These are phyloP conservation scores for Saccharomycopsis oosterbeekiorum DNA, from an alignment of 805 yeast species.

Conservation along the genomic window DNA sequence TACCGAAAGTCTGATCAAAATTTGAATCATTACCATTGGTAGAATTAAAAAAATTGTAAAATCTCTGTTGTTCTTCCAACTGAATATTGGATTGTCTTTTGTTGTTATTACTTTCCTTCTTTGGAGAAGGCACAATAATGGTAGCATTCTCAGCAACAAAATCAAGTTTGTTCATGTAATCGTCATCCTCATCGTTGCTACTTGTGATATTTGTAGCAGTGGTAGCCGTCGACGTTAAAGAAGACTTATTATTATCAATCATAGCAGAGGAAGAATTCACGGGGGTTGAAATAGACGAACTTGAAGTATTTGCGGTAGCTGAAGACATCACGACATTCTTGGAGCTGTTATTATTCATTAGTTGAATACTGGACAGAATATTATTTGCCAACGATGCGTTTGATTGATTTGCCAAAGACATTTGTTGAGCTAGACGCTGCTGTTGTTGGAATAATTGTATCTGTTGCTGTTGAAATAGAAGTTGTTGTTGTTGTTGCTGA, in stretches of 20 bases:
- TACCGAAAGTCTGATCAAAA: background rate
- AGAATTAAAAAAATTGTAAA: background rate
- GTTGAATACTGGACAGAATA: background rate
- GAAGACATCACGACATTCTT: background rate
- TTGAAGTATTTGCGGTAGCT: background rate
- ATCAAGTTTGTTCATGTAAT: background rate
- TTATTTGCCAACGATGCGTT: background rate
- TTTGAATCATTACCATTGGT: background rate
- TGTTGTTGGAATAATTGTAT: constrained; percentile 2
- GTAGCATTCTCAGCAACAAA: background rate
- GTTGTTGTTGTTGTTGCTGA: constrained; percentile 5
- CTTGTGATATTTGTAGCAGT: background rate
- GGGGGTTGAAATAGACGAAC: constrained; percentile 1
- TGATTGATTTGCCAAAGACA: background rate
- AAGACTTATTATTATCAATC: background rate
- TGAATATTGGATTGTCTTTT: background rate
- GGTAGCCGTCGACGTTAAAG: background rate
- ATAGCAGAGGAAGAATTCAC: background rate
- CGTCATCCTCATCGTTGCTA: background rate
- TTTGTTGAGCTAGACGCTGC: background rate
- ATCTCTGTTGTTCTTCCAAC: background rate
- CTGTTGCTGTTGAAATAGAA: background rate
- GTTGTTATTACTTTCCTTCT: background rate
- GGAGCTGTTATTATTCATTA: background rate
- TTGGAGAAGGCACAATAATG: background rate